Evolutionary conservation across 164 flowering plant species (phyloP), one percentile per base, ranked within the genome.

Genomic region (Cinnamomum chago): DNA sequence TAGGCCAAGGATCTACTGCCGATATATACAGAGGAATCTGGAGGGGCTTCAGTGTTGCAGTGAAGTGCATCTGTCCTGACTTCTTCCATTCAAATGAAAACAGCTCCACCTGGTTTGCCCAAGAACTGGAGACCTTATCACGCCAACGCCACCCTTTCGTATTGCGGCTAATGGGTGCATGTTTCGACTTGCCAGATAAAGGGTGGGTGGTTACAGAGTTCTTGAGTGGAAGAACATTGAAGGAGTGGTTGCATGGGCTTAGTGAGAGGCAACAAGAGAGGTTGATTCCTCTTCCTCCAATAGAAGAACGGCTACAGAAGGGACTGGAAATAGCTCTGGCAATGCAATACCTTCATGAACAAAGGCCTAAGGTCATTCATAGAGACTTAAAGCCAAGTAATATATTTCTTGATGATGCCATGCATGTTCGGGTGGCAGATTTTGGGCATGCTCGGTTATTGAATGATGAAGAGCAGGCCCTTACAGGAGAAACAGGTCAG

Each of bases 341-440:
- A 2, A 87, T 89, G 92, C 88, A 86, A 55, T 91, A 89, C 78
- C 82, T 91, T 5, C 95, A 91, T 62, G 85, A 82, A n/a, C 89
- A 87, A 28, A 87, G 69, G 67, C 95, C 92, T 1, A 88, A 67
- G 80, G 78, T 89, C 5, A 47, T 89, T 35, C 95, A 91, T 28
- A 79, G 93, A 6, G 91, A 91, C 69, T 72, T 91, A 68, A 91
- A 88, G 80, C 92, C 92, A 3, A 89, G 90, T 78, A 91, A 91
- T 72, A 82, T 91, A 40, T 88, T 89, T 71, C 70, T 91, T 25
- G 93, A 89, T 15, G 84, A 83, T 20, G 82, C 80, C 18, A 66
- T 79, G 75, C 92, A 86, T 27, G 82, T 91, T 0, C 78, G 86
- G 28, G 84, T 91, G 12, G 92, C 93, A 0, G 92, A 91, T 77